These are phyloP conservation scores for Saccharomycopsis microspora DNA, from an alignment of 805 yeast genomes.

Conservation along the genomic window DNA sequence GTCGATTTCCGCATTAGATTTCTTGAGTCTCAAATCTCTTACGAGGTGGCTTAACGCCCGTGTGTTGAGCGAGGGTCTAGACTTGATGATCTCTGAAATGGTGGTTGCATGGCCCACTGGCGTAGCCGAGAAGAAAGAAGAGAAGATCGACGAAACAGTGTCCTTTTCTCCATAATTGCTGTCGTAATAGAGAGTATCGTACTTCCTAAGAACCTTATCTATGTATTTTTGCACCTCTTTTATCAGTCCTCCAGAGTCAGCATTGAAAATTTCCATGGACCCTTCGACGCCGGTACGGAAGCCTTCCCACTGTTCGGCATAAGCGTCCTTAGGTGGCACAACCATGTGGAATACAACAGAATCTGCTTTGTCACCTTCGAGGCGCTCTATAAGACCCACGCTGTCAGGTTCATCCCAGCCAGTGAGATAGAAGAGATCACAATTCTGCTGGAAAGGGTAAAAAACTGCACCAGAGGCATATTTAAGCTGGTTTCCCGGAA, in stretches of 20 bases:
- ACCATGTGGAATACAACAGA: constrained; percentile 55
- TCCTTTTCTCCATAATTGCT: background rate
- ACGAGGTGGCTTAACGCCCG: constrained; percentile 32
- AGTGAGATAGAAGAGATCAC: constrained; percentile 73
- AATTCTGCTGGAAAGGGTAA: constrained; percentile 86
- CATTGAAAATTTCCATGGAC: constrained; percentile 75
- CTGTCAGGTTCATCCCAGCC: constrained; percentile 93
- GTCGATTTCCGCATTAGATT: constrained; percentile 64
- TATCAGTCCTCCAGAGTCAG: constrained; percentile 57
- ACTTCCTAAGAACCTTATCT: constrained; percentile 34
- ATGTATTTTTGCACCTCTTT: constrained; percentile 33
- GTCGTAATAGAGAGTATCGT: constrained; percentile 47
- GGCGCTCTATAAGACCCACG: constrained; percentile 53
- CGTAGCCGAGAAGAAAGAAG: constrained; percentile 13
- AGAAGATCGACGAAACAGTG: constrained; percentile 2
- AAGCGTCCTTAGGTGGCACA: constrained; percentile 73
- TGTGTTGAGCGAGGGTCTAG: constrained; percentile 25
- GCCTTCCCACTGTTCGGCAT: constrained; percentile 92
- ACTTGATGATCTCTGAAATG: constrained; percentile 20
- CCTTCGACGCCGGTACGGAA: constrained; percentile 79
- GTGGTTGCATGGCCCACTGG: constrained; percentile 20
- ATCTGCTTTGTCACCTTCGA: constrained; percentile 34
- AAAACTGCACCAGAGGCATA: constrained; percentile 88
- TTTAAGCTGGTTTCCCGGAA: constrained; percentile 62
- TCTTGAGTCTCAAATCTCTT: constrained; percentile 48